phyloP scores from a whole-genome alignment of 495 filamentous ascomycete species.

The Ascobolus immersus region DNA sequence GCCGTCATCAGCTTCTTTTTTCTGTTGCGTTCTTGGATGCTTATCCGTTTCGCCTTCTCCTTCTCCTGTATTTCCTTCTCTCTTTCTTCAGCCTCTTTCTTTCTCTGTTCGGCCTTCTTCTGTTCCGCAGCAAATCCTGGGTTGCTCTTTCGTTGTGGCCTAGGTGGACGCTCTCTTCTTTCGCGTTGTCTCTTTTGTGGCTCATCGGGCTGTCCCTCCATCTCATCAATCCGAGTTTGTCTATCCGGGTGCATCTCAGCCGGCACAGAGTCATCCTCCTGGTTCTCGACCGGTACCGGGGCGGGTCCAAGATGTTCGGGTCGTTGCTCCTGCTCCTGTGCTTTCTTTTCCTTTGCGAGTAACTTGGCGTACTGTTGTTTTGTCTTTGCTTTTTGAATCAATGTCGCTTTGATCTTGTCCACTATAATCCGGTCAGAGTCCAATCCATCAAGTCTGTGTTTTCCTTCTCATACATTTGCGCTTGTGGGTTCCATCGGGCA shows the following conservation, averaged over 20 bases:
- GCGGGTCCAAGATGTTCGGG: conserved; percentile 1
- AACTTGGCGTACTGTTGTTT: conserved; percentile 74
- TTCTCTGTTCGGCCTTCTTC: conserved; percentile 33
- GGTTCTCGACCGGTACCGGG: conserved; percentile 7
- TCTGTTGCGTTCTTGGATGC: conserved; percentile 24
- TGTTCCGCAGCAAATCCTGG: not conserved
- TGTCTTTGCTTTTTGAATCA: conserved; percentile 83
- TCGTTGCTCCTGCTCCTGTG: conserved; percentile 9
- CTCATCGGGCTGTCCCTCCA: conserved; percentile 31
- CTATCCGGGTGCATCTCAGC: conserved; percentile 47
- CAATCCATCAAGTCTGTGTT: conserved; percentile 8
- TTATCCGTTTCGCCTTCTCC: conserved; percentile 23
- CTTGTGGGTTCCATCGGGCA: conserved; percentile 75
- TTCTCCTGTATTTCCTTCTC: conserved; percentile 45
- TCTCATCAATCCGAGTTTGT: conserved; percentile 38
- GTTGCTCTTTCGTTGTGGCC: not conserved
- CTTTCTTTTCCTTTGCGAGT: conserved; percentile 7
- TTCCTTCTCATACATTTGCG: conserved; percentile 44
- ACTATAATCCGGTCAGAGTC: conserved; percentile 31
- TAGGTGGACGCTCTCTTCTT: conserved; percentile 8
- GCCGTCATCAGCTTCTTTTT: conserved; percentile 28
- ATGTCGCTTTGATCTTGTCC: conserved; percentile 68
- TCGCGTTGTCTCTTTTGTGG: conserved; percentile 8
- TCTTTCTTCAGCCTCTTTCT: conserved; percentile 40
- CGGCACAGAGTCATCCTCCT: conserved; percentile 11